These are phyloP conservation scores for Cyclaneusma minus DNA, from an alignment of 2,329 filamentous ascomycete species.

Conservation along the genomic window DNA sequence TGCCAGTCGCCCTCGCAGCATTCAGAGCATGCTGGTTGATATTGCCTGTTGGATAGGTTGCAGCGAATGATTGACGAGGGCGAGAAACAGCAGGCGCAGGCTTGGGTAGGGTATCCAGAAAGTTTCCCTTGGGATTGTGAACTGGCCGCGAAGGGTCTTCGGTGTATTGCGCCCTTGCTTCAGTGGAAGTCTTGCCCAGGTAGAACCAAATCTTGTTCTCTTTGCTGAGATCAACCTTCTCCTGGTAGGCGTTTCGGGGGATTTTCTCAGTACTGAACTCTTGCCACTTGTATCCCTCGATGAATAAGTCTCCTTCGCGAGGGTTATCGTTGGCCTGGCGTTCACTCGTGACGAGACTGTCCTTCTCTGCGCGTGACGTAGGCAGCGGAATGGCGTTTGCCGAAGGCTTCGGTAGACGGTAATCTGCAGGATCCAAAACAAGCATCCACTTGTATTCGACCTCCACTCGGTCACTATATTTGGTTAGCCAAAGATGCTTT, in stretches of 20 bases:
- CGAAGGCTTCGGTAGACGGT: slow-evolving; percentile 59
- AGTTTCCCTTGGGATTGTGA: slow-evolving; percentile 56
- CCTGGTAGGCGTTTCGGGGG: slow-evolving; percentile 40
- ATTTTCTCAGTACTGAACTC: slow-evolving; percentile 59
- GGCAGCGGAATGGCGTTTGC: slow-evolving; percentile 58
- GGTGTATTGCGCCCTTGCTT: slow-evolving; percentile 82
- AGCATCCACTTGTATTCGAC: slow-evolving; percentile 76
- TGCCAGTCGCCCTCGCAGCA: slow-evolving; percentile 17
- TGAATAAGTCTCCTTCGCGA: slow-evolving; percentile 49
- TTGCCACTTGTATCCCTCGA: slow-evolving; percentile 55
- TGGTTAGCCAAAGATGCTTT: slow-evolving; percentile 24
- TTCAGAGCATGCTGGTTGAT: slow-evolving; percentile 10
- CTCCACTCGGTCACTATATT: slow-evolving; percentile 51
- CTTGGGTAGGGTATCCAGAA: slow-evolving; percentile 52
- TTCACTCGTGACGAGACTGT: slow-evolving; percentile 51
- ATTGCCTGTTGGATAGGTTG: slow-evolving; percentile 14
- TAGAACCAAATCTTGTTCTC: slow-evolving; percentile 78
- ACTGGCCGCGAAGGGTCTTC: slow-evolving; percentile 47
- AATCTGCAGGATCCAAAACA: slow-evolving; percentile 55
- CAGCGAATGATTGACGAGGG: slow-evolving; percentile 19
- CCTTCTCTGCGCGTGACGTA: slow-evolving; percentile 41
- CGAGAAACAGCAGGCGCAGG: slow-evolving; percentile 21
- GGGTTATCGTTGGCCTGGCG: slow-evolving; percentile 45
- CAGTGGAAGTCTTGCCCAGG: slow-evolving; percentile 71
- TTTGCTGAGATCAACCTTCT: slow-evolving; percentile 56